Evolutionary conservation across 2,329 filamentous ascomycete species (phyloP), one percentile per base, ranked within the genome.

Genomic region (Coniochaeta sp.): DNA sequence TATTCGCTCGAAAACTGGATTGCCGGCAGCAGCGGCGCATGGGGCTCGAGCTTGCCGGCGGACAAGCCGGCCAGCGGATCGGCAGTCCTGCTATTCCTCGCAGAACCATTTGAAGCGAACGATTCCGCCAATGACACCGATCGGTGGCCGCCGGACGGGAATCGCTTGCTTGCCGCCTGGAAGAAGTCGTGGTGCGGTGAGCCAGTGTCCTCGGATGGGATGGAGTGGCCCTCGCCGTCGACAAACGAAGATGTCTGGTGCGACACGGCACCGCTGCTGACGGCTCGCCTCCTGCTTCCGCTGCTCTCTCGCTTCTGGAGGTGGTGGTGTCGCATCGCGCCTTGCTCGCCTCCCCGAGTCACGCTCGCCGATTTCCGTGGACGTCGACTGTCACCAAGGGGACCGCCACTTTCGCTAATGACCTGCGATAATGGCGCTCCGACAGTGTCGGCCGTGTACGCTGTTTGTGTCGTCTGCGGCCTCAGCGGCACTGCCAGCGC

Each of bases 381-480:
- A 17, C 67, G 69, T 12, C 70, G 68, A 26, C 66, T 64, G 26
- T 78, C 79, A 66, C 66, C 12, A 71, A 59, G 64, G 68, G 65
- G 72, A 75, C 60, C 82, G 66, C 60, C 82, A 66, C 74, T 81
- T 60, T 91, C 89, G 61, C 85, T 83, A 0, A 87, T 95, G 28
- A 96, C 82, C 60, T 95, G 89, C 62, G 96, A 93, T 1, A 86
- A 81, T 1, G 91, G 91, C 34, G 87, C 47, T 3, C n/a, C 54
- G 9, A 38, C 9, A 38, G 30, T 56, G 17, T 34, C 81, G 9
- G 60, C 32, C 64, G 74, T 77, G 5, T 72, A 69, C 2, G 68
- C 64, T 6, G 78, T 81, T 62, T 79, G 77, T 12, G 75, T 74
- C 3, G 81, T 78, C 57, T 73, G 72, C n/a, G 77, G 76, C 52